phyloP scores from a whole-genome alignment of 257 asterid species.

The Nicotiana tomentosiformis region DNA sequence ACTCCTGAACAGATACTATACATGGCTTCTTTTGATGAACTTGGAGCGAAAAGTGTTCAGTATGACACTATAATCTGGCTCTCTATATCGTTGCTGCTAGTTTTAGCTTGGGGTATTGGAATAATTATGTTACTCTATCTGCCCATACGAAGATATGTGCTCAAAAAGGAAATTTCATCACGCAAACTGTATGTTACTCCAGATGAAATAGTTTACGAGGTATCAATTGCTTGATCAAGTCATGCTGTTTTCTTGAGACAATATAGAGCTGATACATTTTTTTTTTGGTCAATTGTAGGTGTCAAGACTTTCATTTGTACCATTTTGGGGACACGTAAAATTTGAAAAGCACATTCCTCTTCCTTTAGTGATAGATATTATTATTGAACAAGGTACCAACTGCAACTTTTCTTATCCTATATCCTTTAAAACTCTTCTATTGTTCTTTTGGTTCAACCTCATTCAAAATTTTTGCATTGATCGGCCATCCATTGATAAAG shows the following conservation, averaged over 20 bases:
- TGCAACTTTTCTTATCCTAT: neutral
- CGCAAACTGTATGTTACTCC: constrained; percentile 57
- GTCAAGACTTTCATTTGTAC: constrained; percentile 65
- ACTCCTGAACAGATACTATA: constrained; percentile 31
- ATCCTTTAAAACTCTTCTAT: neutral
- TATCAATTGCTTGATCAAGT: constrained; percentile 12
- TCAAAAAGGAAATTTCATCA: constrained; percentile 55
- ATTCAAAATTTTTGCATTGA: neutral
- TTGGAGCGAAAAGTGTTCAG: constrained; percentile 38
- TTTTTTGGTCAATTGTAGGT: constrained; percentile 27
- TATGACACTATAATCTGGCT: constrained; percentile 66
- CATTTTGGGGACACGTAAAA: constrained; percentile 47
- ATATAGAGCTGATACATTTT: constrained; percentile 3
- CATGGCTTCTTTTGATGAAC: constrained; percentile 58
- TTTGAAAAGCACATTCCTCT: constrained; percentile 62
- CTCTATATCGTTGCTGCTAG: constrained; percentile 55
- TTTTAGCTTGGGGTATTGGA: constrained; percentile 79
- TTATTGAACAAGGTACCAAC: constrained; percentile 64
- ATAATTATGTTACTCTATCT: constrained; percentile 58
- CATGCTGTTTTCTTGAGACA: neutral
- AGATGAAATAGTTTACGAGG: constrained; percentile 56
- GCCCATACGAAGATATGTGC: constrained; percentile 63
- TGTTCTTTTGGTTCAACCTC: neutral
- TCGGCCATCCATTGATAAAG: neutral
- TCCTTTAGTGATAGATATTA: constrained; percentile 47